Base-by-base conservation (phyloP, 2,329 filamentous ascomycete species). In the Penicillium carneum region DNA sequence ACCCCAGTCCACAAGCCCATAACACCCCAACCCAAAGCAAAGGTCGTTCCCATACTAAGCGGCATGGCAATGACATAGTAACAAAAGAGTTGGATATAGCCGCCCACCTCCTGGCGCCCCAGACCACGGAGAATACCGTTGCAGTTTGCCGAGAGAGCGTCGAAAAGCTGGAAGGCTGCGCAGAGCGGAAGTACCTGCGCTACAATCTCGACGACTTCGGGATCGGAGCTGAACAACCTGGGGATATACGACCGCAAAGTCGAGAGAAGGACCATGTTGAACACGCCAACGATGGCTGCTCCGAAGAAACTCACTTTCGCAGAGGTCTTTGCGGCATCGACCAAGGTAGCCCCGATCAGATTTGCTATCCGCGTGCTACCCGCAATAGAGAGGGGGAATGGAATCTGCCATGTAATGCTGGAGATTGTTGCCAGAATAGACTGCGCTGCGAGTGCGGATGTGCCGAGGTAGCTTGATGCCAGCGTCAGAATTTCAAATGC, bases 401-500 rank as follows among this genome's bases (percentile, higher is more conserved):
- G 93, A 50, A 98, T 88, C 76, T 97, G 92, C 81, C 93, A 98
- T 0, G 91, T 92, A 26, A 96, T 87, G 10, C 88, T 87, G 0
- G 89, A 88, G 47, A 97, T 82, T 0, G 90, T 95, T 23, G 89
- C 86, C 2, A 98, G 82, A 14, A 97, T 88, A 36, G 90, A 93
- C 77, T 99, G 93, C 0, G 95, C 93, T 0, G 94, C 94, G 1
- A 98, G 85, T 63, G 90, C 87, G 18, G 88, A 88, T 1, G 91
- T 87, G 16, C 90, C 91, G 60, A 97, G 88, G 69, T 90, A 91
- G 53, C 89, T 91, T 0, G 91, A 87, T 9, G 88, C 87, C n/a
- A 97, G 83, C 0, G 93, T 97, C 64, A 97, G 82, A 50, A 97
- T 87, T 76, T 98, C 94, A 75, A 98, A 98, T 7, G 93, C 93